Conservation (phyloP, 805 yeast genomes). For the Yamadazyma laniorum region DNA sequence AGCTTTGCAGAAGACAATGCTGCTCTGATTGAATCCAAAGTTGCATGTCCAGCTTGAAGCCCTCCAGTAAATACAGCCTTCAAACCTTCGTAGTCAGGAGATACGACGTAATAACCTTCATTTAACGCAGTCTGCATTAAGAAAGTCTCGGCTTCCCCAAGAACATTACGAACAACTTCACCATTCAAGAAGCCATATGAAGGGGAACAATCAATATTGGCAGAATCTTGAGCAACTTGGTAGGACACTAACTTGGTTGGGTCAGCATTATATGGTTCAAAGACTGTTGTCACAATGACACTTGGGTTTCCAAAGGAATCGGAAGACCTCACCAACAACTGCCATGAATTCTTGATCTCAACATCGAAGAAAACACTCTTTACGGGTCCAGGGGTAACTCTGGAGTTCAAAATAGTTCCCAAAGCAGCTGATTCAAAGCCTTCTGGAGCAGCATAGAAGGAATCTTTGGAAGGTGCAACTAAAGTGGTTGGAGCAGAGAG, state of each 20-base stretch:
- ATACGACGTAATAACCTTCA: constrained; percentile 32
- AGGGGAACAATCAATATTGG: constrained; percentile 26
- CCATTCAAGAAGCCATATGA: constrained; percentile 22
- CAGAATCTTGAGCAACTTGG: constrained; percentile 30
- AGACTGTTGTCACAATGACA: constrained; percentile 25
- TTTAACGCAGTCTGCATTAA: constrained; percentile 20
- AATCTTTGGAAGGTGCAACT: constrained; percentile 19
- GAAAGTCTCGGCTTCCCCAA: constrained; percentile 17
- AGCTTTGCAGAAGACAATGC: constrained; percentile 16
- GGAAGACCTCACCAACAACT: constrained; percentile 19
- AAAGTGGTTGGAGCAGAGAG: constrained; percentile 3
- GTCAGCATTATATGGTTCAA: constrained; percentile 30
- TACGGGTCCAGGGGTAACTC: constrained; percentile 20
- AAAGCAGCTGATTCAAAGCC: constrained; percentile 19
- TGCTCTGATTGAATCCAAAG: constrained; percentile 32
- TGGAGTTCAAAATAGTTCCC: constrained; percentile 24
- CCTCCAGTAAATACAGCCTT: constrained; percentile 33
- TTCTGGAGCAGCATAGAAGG: constrained; percentile 23
- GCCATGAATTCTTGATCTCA: constrained; percentile 23
- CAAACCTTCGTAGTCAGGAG: constrained; percentile 37
- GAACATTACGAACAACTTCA: constrained; percentile 12
- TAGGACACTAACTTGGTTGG: constrained; percentile 25
- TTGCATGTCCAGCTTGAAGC: constrained; percentile 27
- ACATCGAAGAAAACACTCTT: constrained; percentile 19
- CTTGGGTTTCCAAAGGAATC: constrained; percentile 26